Evolutionary conservation across 352 stramenopile species (phyloP).

Genomic region (Phytophthora pistaciae): DNA sequence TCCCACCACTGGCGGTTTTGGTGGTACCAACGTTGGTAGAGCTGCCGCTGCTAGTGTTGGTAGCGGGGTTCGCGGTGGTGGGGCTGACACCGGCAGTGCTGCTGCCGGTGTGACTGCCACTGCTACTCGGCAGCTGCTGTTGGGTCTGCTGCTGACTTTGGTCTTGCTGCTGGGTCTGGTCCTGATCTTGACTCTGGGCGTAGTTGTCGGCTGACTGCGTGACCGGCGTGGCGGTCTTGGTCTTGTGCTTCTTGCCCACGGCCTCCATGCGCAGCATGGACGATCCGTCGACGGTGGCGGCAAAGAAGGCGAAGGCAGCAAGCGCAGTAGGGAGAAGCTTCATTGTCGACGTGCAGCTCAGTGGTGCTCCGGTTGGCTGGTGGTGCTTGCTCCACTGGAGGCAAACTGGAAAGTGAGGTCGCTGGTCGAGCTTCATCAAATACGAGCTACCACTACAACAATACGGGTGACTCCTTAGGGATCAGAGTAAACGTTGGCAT

Average conservation of each 20-base stretch:
- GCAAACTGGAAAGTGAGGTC: constrained; percentile 31
- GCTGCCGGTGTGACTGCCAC: not conserved
- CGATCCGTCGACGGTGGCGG: constrained; percentile 11
- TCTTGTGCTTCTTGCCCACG: constrained; percentile 14
- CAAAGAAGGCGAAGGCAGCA: constrained; percentile 14
- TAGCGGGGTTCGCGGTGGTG: not conserved
- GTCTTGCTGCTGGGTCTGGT: constrained; percentile 26
- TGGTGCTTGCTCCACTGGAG: constrained; percentile 2
- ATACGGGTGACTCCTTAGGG: not conserved
- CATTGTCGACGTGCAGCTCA: constrained; percentile 12
- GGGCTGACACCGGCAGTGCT: not conserved
- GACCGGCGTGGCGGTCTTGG: not conserved
- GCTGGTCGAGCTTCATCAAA: not conserved
- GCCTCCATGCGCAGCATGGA: constrained; percentile 25
- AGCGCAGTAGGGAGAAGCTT: constrained; percentile 21
- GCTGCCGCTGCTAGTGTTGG: not conserved
- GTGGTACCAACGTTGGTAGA: not conserved
- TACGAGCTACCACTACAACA: not conserved
- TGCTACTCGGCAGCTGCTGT: constrained; percentile 7
- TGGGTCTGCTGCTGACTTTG: constrained; percentile 12
- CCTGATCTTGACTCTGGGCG: not conserved
- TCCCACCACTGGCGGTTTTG: constrained; percentile 6
- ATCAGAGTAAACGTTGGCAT: constrained; percentile 5
- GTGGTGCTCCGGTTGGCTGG: not conserved
- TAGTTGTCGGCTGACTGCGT: not conserved